phyloP scores from a whole-genome alignment of 257 asterid species.

The Lycium barbarum region DNA sequence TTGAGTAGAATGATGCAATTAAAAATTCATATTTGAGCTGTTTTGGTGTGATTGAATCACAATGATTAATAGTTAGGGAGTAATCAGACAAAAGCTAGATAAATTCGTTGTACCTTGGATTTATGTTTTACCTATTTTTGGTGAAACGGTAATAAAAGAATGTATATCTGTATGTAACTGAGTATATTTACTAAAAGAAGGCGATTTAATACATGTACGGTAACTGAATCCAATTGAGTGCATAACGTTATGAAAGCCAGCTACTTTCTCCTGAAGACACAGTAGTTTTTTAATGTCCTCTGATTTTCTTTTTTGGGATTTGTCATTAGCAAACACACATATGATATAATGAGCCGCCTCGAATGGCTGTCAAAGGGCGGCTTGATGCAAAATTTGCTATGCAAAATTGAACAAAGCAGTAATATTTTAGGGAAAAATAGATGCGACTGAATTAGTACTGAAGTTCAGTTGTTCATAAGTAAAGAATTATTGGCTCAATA shows the following conservation, averaged over 20 bases:
- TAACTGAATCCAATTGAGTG: background rate
- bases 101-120: background rate
- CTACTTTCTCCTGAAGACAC: background rate
- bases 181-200: background rate
- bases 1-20: background rate
- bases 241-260: background rate
- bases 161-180: background rate
- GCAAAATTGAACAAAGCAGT: background rate
- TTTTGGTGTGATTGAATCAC: constrained; percentile 8
- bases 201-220: background rate
- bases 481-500: background rate
- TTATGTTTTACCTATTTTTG: background rate
- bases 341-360: constrained; percentile 17
- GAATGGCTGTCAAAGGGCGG: background rate
- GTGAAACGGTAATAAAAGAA: background rate
- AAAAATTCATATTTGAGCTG: background rate
- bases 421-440: background rate
- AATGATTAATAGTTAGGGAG: too few relatives aligned
- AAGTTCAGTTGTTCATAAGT: background rate
- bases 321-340: background rate
- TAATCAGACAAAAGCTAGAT: too few relatives aligned
- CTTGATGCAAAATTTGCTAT: background rate
- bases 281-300: background rate
- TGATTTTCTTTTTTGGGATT: background rate
- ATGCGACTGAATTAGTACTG: background rate